phyloP scores from a whole-genome alignment of 768 basidiomycete species.

The Chalciporus sphaerocephalus region DNA sequence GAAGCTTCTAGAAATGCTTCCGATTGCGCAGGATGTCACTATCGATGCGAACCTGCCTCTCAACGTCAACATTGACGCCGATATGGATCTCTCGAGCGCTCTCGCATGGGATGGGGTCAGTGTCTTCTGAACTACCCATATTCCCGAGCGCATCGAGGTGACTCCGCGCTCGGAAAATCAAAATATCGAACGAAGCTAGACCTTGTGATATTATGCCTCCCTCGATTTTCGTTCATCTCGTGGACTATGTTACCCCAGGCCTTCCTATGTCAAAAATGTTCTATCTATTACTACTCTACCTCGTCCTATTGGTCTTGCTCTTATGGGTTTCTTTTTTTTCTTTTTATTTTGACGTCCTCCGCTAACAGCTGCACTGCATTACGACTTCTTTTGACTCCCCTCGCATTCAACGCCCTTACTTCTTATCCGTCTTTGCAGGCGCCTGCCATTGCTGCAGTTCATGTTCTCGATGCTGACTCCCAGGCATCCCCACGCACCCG shows the following conservation, averaged over 20 bases:
- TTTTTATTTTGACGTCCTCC: conserved; percentile 3
- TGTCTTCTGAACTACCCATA: conserved; percentile 19
- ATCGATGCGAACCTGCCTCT: conserved; percentile 20
- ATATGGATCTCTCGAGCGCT: conserved; percentile 27
- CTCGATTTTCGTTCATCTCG: conserved; percentile 14
- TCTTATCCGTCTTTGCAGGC: background rate
- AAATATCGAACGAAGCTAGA: conserved; percentile 13
- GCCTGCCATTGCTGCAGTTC: conserved; percentile 5
- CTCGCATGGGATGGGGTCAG: conserved; percentile 29
- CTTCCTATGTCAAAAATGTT: conserved; percentile 13
- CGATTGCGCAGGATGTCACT: conserved; percentile 31
- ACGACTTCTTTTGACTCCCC: background rate
- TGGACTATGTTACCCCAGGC: conserved; percentile 16
- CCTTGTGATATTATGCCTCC: conserved; percentile 6
- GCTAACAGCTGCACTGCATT: background rate
- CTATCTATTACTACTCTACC: conserved; percentile 28
- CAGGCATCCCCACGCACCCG: conserved; percentile 15
- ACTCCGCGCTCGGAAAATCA: conserved; percentile 11
- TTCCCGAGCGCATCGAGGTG: conserved; percentile 2
- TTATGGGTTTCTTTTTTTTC: conserved; percentile 9
- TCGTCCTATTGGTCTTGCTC: conserved; percentile 21
- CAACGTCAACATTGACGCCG: conserved; percentile 19
- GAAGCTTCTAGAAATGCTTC: conserved; percentile 53
- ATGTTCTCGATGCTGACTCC: conserved; percentile 25
- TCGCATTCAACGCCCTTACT: background rate